Percentiles rank a stretch among this genome's conserved stretches.
Conservation (phyloP, 2,329 filamentous ascomycete genomes). For the Sphaceloma murrayae region DNA sequence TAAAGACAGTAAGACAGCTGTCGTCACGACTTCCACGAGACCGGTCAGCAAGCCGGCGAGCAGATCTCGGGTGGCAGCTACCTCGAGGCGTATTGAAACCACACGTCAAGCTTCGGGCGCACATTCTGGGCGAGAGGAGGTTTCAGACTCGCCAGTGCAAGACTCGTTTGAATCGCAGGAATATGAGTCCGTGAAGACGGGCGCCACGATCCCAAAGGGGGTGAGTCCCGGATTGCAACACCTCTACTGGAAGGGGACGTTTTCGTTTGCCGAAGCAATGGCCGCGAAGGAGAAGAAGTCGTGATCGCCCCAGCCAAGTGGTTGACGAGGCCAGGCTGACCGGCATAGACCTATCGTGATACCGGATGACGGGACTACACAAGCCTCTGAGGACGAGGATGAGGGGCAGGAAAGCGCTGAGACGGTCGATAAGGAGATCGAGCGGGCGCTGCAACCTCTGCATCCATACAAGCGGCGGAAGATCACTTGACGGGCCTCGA, state of each 20-base stretch:
- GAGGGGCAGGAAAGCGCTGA: neutral
- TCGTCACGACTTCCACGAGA: too few species aligned
- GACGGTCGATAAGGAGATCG: neutral
- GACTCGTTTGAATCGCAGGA: neutral
- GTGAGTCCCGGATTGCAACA: neutral
- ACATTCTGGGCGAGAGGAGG: too few species aligned
- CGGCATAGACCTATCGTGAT: neutral
- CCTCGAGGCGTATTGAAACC: too few species aligned
- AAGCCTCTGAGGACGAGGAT: neutral
- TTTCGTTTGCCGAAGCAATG: neutral
- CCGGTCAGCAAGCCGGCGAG: too few species aligned
- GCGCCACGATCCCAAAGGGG: neutral
- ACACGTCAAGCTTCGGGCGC: too few species aligned
- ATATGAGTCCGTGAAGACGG: too few species aligned
- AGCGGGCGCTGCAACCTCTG: neutral
- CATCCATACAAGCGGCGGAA: neutral
- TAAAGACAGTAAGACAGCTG: too few species aligned
- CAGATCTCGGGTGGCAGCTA: too few species aligned
- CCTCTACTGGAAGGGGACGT: neutral
- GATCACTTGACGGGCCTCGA: neutral
- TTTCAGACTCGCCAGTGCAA: neutral
- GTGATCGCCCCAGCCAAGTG: too few species aligned
- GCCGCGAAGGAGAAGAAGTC: neutral
- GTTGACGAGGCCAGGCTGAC: neutral
- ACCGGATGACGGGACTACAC: neutral